Evolutionary conservation across 1,139 yeast genomes (phyloP), one percentile per base, ranked within the genome.

Genomic region (Geotrichum carabidarum): DNA sequence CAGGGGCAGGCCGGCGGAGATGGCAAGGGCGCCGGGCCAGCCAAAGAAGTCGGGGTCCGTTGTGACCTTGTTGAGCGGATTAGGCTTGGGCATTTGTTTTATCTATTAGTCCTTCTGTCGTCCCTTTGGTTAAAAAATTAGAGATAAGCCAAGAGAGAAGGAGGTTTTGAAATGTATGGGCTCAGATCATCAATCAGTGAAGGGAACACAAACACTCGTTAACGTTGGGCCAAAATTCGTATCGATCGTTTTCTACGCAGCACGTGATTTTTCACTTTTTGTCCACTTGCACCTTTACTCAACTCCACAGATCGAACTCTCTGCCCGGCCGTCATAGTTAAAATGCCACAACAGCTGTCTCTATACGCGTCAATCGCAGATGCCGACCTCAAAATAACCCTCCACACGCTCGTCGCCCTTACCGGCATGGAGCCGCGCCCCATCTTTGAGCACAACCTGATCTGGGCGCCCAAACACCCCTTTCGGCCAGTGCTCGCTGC

Each of bases 41-140:
- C 99, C 99, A 37, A 78, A 76, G 70, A 93, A 93, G 69, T 93
- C 98, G 57, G 74, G 74, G 52, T 83, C 80, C 9, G 70, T 75
- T 0, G 97, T 88, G 47, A 63, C 69, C 3, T 97, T 97, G 65
- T 91, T 91, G 61, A 88, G 70, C 8, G 52, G 56, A 30, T 56
- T 56, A 12, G 56, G 56, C 42, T 53, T 56, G 3, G 56, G 50
- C 54, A 55, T 52, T 18, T 5, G 8, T 8, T 2, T 3, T 14
- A n/a, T n/a, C n/a, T n/a, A n/a, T n/a, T n/a, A n/a, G n/a, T 11
- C 17, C 22, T 17, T 15, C 12, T 11, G n/a, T n/a, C n/a, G n/a
- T n/a, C n/a, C n/a, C n/a, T n/a, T n/a, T n/a, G n/a, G n/a, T n/a
- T n/a, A 6, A 34, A n/a, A 4, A 12, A 34, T n/a, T 34, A 34